A percentile compares a stretch with the other conserved stretches of the same genome.
Evolutionary conservation across 2,329 filamentous ascomycete genomes (phyloP).

Genomic region (Sphaerulina musiva): DNA sequence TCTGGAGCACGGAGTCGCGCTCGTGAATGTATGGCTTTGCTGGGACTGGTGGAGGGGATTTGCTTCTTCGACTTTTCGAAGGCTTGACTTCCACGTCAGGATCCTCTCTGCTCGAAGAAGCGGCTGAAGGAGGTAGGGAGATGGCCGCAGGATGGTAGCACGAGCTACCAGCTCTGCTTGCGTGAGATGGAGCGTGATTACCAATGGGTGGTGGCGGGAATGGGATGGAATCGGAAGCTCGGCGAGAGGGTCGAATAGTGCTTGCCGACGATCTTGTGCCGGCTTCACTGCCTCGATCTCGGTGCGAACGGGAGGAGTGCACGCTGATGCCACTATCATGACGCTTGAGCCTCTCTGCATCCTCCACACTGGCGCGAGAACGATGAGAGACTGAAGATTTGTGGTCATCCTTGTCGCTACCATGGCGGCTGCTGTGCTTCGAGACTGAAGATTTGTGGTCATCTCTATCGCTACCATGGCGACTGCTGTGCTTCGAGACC

Average conservation of each 20-base stretch:
- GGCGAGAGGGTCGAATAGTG: slow-evolving; percentile 27
- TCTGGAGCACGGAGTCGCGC: slow-evolving; percentile 7
- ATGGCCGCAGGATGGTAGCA: slow-evolving; percentile 26
- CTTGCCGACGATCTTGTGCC: slow-evolving; percentile 24
- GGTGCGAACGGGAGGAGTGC: slow-evolving; percentile 19
- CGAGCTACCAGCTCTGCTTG: slow-evolving; percentile 10
- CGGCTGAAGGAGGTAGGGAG: slow-evolving; percentile 17
- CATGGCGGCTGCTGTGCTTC: slow-evolving; percentile 10
- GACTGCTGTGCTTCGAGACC: slow-evolving; percentile 12
- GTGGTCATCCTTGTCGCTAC: slow-evolving; percentile 2
- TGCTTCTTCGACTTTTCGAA: background rate
- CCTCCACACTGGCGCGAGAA: slow-evolving; percentile 14
- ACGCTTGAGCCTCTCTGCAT: slow-evolving; percentile 21
- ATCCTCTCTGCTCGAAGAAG: slow-evolving; percentile 2
- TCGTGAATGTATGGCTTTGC: slow-evolving; percentile 14
- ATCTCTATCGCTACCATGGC: background rate
- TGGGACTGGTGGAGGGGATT: slow-evolving; percentile 3
- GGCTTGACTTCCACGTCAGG: background rate
- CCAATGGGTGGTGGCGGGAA: slow-evolving; percentile 12
- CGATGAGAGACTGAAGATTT: slow-evolving; percentile 9
- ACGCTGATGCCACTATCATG: slow-evolving; percentile 29
- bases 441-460: slow-evolving; percentile 9
- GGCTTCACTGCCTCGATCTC: slow-evolving; percentile 17
- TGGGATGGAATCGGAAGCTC: slow-evolving; percentile 12
- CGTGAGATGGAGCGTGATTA: slow-evolving; percentile 11